Evolutionary conservation across 352 stramenopile species (phyloP).

Genomic region (Globisporangium yorkense): DNA sequence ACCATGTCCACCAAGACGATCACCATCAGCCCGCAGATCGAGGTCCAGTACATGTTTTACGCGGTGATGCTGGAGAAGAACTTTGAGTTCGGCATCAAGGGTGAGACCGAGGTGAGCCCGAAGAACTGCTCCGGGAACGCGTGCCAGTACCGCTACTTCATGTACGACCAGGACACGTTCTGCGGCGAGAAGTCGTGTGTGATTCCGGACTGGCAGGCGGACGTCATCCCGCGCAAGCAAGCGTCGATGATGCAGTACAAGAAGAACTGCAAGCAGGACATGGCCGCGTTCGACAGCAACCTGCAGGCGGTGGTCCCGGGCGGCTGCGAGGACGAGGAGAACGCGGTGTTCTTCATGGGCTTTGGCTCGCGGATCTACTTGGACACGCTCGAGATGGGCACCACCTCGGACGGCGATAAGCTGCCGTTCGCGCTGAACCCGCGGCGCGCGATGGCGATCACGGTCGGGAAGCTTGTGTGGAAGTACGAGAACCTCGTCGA

Average conservation of each 20-base stretch:
- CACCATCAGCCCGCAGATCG: slow-evolving; percentile 13
- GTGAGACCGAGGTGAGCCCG: slow-evolving; percentile 4
- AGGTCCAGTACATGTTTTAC: slow-evolving; percentile 11
- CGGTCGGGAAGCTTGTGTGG: slow-evolving; percentile 38
- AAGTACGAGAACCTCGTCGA: slow-evolving; percentile 19
- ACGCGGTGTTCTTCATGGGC: slow-evolving; percentile 13
- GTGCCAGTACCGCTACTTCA: slow-evolving; percentile 12
- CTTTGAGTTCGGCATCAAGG: slow-evolving; percentile 9
- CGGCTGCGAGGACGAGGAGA: slow-evolving; percentile 9
- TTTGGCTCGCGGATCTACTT: slow-evolving; percentile 12
- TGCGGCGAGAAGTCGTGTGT: slow-evolving; percentile 11
- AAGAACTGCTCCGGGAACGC: slow-evolving; percentile 4
- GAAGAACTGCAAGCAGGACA: slow-evolving; percentile 5
- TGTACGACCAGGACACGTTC: slow-evolving; percentile 11
- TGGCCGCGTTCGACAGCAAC: slow-evolving; percentile 1
- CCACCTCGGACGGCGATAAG: background rate
- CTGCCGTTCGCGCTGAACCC: slow-evolving; percentile 11
- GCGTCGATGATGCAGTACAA: slow-evolving; percentile 19
- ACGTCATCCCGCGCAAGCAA: slow-evolving; percentile 14
- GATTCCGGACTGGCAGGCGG: slow-evolving; percentile 13
- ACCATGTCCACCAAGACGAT: slow-evolving; percentile 2
- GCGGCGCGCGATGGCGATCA: slow-evolving; percentile 20
- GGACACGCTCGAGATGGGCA: slow-evolving; percentile 5
- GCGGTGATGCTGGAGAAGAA: slow-evolving; percentile 7
- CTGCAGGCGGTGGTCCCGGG: slow-evolving; percentile 11